phyloP scores from a whole-genome alignment of 768 basidiomycete species.

The Rhizopogon rudus region DNA sequence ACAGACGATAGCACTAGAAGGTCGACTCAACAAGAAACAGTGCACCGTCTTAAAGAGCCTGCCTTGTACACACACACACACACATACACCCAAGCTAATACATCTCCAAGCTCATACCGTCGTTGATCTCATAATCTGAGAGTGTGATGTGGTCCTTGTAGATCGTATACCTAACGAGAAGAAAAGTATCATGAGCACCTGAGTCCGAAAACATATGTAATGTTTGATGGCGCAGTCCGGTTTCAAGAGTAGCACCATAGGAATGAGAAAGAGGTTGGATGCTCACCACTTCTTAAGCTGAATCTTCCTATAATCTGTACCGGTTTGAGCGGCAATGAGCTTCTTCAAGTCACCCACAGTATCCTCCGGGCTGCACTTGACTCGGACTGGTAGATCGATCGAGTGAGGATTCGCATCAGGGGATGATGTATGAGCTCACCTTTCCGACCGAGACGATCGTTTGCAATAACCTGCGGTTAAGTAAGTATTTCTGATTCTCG shows the following conservation, averaged over 20 bases:
- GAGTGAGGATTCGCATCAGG: conserved; percentile 5
- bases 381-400: conserved; percentile 61
- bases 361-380: conserved; percentile 93
- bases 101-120: conserved; percentile 93
- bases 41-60: not conserved
- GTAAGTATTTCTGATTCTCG: not conserved
- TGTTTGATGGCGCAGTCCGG: not conserved
- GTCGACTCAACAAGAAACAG: not conserved
- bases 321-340: conserved; percentile 94
- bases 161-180: conserved; percentile 70
- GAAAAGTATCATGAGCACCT: not conserved
- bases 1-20: not conserved
- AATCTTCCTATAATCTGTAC: conserved; percentile 83
- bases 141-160: conserved; percentile 97
- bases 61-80: not conserved
- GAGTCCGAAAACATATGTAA: not conserved
- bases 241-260: not conserved
- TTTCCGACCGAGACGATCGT: conserved; percentile 93
- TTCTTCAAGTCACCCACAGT: conserved; percentile 97
- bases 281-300: conserved; percentile 93
- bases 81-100: conserved; percentile 42
- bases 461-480: conserved; percentile 75
- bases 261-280: not conserved
- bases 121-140: conserved; percentile 87
- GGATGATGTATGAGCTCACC: conserved; percentile 39